These are phyloP conservation scores for Betula pendula DNA, from an alignment of 306 rosid species.

Conservation along the genomic window DNA sequence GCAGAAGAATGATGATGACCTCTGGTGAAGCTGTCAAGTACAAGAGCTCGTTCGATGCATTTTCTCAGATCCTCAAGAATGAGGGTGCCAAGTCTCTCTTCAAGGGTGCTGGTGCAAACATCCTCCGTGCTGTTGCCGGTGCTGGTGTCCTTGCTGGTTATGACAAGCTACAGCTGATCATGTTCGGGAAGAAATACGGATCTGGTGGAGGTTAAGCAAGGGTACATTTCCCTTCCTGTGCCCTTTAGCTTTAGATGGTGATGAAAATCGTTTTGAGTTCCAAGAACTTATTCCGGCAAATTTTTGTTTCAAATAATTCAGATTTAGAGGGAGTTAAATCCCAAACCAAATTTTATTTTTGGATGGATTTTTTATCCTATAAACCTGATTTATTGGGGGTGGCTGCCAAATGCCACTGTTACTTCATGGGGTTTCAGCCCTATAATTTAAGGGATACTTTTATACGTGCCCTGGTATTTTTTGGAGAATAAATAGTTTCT, in stretches of 20 bases:
- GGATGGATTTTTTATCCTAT: conserved; percentile 32
- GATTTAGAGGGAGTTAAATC: conserved; percentile 53
- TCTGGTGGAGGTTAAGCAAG: conserved; percentile 66
- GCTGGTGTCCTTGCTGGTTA: conserved; percentile 98
- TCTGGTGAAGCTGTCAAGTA: conserved; percentile 96
- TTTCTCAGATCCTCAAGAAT: conserved; percentile 70
- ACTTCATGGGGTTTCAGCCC: conserved; percentile 31
- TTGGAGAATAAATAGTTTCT: background rate
- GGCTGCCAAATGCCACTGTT: conserved; percentile 37
- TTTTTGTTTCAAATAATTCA: conserved; percentile 71
- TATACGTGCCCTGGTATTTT: background rate
- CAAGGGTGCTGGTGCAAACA: conserved; percentile 97
- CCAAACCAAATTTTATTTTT: conserved; percentile 44
- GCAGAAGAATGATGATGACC: conserved; percentile 99
- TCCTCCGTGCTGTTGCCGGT: conserved; percentile 86
- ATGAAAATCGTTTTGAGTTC: conserved; percentile 64
- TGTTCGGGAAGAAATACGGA: conserved; percentile 88
- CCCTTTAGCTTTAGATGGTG: conserved; percentile 62
- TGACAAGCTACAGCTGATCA: conserved; percentile 74
- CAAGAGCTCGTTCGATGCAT: conserved; percentile 79
- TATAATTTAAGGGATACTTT: conserved; percentile 19
- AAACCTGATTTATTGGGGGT: conserved; percentile 49
- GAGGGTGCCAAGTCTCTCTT: conserved; percentile 88
- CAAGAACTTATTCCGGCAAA: conserved; percentile 55
- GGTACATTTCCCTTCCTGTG: conserved; percentile 3